These are phyloP conservation scores for Cyclotella baltica DNA, from an alignment of 108 stramenopile species.

Conservation along the genomic window DNA sequence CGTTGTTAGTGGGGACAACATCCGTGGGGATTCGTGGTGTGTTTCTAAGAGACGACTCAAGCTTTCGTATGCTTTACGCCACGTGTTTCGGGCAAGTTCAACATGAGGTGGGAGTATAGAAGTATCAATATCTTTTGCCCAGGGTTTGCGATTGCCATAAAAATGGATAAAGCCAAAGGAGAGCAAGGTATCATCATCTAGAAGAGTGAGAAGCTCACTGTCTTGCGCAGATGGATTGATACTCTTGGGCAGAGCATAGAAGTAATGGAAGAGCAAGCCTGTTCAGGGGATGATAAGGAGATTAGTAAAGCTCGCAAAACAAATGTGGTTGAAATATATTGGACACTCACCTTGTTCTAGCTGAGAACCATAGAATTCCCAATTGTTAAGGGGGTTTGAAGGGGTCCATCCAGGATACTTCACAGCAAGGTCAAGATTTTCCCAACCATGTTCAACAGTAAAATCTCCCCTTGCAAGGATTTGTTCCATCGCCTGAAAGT, in stretches of 20 bases:
- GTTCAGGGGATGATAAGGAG: not conserved
- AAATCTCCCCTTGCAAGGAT: constrained; percentile 5
- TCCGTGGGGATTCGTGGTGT: not conserved
- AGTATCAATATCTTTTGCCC: not conserved
- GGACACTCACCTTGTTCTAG: constrained; percentile 26
- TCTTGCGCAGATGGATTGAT: not conserved
- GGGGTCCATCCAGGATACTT: constrained; percentile 17
- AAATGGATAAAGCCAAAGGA: not conserved
- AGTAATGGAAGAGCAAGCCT: constrained; percentile 2
- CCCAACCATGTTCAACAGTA: constrained; percentile 10
- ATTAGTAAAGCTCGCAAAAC: too few relatives aligned
- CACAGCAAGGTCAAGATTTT: constrained; percentile 2
- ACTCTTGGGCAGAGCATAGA: too few relatives aligned
- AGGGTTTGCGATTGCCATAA: not conserved
- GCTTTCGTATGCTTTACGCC: not conserved
- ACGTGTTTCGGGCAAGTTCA: not conserved
- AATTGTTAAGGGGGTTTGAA: not conserved
- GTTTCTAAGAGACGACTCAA: not conserved
- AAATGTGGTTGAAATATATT: too few relatives aligned
- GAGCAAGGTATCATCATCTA: not conserved
- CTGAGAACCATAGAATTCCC: constrained; percentile 22
- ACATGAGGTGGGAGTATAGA: not conserved
- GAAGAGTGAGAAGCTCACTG: not conserved
- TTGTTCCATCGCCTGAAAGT: constrained; percentile 4
- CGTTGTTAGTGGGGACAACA: not conserved